A percentile compares a stretch with the other conserved stretches of the same genome.
These are phyloP conservation scores for Puccinellia tenuiflora DNA, from an alignment of 176 grass and related monocot genomes.

Conservation along the genomic window DNA sequence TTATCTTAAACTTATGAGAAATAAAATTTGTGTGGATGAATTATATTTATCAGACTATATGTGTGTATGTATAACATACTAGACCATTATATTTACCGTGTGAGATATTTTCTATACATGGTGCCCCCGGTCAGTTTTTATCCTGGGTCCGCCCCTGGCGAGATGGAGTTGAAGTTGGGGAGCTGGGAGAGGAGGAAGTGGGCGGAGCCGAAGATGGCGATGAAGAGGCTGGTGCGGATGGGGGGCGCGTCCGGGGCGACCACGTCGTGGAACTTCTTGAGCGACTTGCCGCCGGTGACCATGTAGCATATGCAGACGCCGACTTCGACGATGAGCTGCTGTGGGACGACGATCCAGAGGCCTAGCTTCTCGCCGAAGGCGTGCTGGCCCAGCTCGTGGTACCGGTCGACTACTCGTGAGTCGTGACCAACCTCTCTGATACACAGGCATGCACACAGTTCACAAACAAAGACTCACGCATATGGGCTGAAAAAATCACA, in stretches of 20 bases:
- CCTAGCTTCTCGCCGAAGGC: conserved; percentile 81
- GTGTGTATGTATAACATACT: no score
- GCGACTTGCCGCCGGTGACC: conserved; percentile 66
- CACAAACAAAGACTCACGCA: no score
- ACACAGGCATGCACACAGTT: no score
- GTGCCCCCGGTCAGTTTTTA: no score
- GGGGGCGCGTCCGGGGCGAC: neutral
- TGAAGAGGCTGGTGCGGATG: conserved; percentile 38
- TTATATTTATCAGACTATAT: no score
- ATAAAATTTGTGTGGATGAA: no score
- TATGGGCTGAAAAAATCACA: no score
- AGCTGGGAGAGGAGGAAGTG: conserved; percentile 53
- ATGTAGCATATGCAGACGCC: conserved; percentile 65
- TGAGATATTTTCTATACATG: no score
- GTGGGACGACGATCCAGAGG: conserved; percentile 79
- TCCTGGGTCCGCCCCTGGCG: neutral
- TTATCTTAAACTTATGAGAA: no score
- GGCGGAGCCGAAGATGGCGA: conserved; percentile 40
- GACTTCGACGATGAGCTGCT: conserved; percentile 64
- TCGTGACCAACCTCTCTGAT: no score
- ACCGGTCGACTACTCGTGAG: no score
- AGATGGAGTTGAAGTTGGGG: conserved; percentile 73
- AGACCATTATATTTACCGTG: no score
- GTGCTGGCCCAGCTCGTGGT: conserved; percentile 88
- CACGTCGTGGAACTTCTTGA: conserved; percentile 46